Evolutionary conservation across 2,329 filamentous ascomycete genomes (phyloP).

Genomic region (Penicillium nordicum): DNA sequence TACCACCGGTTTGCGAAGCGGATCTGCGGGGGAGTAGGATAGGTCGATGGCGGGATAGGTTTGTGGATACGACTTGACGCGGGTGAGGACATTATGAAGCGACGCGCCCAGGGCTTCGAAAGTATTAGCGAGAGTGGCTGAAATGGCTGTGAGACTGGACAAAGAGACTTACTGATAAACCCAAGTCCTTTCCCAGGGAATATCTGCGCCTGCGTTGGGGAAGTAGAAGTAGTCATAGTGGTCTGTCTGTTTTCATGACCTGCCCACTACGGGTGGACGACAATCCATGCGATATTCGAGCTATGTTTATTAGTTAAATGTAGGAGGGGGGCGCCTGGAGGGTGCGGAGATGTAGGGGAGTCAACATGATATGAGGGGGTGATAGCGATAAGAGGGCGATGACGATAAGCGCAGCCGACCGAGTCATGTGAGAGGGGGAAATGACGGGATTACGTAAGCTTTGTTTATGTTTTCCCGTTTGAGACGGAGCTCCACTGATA

Average conservation of each 20-base stretch:
- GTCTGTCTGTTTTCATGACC: constrained; percentile 10
- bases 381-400: constrained; percentile 4
- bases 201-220: constrained; percentile 53
- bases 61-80: constrained; percentile 81
- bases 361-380: background rate
- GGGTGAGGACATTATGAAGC: constrained; percentile 81
- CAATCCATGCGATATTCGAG: background rate
- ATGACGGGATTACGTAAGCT: constrained; percentile 16
- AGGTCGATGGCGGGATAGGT: constrained; percentile 80
- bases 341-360: background rate
- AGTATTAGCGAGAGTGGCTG: constrained; percentile 22
- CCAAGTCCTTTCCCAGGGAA: constrained; percentile 64
- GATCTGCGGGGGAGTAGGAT: constrained; percentile 70
- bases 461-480: constrained; percentile 22
- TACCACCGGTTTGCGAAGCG: constrained; percentile 71
- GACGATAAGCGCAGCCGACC: constrained; percentile 8
- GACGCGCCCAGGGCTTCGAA: constrained; percentile 77
- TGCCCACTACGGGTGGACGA: background rate
- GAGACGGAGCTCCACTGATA: constrained; percentile 11
- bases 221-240: constrained; percentile 38
- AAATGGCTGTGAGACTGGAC: constrained; percentile 8
- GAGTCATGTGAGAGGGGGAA: constrained; percentile 23
- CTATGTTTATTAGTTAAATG: background rate
- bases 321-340: background rate
- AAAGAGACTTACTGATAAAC: constrained; percentile 50